A percentile compares a stretch with the other conserved stretches of the same genome.
These are phyloP conservation scores for Phoma sp. DNA, from an alignment of 2,329 filamentous ascomycete species.

Conservation along the genomic window DNA sequence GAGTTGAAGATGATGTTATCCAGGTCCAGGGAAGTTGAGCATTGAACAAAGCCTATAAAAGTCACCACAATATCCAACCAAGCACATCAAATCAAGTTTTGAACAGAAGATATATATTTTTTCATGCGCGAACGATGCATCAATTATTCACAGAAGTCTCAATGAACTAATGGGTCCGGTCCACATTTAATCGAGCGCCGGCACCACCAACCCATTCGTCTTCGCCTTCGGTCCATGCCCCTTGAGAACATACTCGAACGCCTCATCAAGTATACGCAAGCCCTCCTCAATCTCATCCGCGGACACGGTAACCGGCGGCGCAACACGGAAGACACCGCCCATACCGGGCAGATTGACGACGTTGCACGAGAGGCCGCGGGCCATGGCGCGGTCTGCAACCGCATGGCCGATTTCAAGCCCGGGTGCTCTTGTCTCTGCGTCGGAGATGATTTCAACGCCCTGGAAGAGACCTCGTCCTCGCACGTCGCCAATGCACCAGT, in stretches of 20 bases:
- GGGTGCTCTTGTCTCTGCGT: slow-evolving; percentile 29
- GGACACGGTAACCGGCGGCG: slow-evolving; percentile 65
- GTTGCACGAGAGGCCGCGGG: slow-evolving; percentile 26
- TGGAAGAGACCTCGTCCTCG: slow-evolving; percentile 38
- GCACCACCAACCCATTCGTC: no score
- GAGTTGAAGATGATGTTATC: no score
- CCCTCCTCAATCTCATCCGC: slow-evolving; percentile 53
- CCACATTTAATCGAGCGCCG: no score
- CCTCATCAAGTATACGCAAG: slow-evolving; percentile 63
- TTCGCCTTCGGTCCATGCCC: no score
- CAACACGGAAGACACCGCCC: slow-evolving; percentile 63
- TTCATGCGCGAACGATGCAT: no score
- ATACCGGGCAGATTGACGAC: slow-evolving; percentile 31
- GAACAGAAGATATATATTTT: no score
- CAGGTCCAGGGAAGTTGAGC: no score
- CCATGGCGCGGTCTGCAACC: slow-evolving; percentile 28
- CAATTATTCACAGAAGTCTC: no score
- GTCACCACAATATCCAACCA: no score
- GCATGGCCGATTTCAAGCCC: slow-evolving; percentile 31
- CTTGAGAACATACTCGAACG: slow-evolving; percentile 24
- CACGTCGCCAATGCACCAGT: slow-evolving; percentile 41
- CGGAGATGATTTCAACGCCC: slow-evolving; percentile 38
- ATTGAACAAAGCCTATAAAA: no score
- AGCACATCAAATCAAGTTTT: no score
- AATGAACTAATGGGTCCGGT: no score